Evolutionary conservation across 768 basidiomycete species (phyloP).

Genomic region (Leccinum subgranulosum): DNA sequence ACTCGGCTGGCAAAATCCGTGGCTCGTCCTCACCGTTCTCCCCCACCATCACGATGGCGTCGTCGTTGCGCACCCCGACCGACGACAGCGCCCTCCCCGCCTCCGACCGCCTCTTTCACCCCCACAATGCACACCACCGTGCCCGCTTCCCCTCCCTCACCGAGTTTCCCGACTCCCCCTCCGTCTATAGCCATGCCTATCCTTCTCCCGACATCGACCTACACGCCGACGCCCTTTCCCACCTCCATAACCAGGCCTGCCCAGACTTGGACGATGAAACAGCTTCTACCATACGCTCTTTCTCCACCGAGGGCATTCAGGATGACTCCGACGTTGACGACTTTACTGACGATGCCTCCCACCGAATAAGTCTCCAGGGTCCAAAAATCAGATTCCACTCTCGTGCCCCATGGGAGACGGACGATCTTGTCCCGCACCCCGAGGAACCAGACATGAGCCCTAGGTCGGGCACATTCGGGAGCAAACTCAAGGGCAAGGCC

Average conservation of each 20-base stretch:
- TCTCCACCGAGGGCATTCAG: conserved; percentile 30
- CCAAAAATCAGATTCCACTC: conserved; percentile 83
- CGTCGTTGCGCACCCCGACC: conserved; percentile 34
- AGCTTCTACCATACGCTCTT: conserved; percentile 23
- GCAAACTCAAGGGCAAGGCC: conserved; percentile 28
- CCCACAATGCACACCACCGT: conserved; percentile 36
- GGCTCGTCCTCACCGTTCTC: neutral
- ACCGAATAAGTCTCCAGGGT: conserved; percentile 71
- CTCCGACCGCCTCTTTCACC: conserved; percentile 47
- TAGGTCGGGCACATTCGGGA: conserved; percentile 29
- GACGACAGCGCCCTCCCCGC: conserved; percentile 25
- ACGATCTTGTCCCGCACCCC: conserved; percentile 44
- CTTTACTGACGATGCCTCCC: conserved; percentile 42
- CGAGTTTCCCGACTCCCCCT: conserved; percentile 64
- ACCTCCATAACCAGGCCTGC: conserved; percentile 46
- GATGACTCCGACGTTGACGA: conserved; percentile 36
- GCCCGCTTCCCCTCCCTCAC: conserved; percentile 53
- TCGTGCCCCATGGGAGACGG: conserved; percentile 78
- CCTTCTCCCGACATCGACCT: conserved; percentile 48
- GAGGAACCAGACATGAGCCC: conserved; percentile 43
- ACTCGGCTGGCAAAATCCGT: neutral
- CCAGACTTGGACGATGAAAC: conserved; percentile 57
- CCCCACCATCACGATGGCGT: conserved; percentile 35
- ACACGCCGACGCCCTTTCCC: conserved; percentile 27
- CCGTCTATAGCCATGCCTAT: conserved; percentile 60